Percentiles rank a stretch among this genome's conserved stretches.
Conservation (phyloP, 768 basidiomycete genomes). For the Clitopilus passeckerianus region DNA sequence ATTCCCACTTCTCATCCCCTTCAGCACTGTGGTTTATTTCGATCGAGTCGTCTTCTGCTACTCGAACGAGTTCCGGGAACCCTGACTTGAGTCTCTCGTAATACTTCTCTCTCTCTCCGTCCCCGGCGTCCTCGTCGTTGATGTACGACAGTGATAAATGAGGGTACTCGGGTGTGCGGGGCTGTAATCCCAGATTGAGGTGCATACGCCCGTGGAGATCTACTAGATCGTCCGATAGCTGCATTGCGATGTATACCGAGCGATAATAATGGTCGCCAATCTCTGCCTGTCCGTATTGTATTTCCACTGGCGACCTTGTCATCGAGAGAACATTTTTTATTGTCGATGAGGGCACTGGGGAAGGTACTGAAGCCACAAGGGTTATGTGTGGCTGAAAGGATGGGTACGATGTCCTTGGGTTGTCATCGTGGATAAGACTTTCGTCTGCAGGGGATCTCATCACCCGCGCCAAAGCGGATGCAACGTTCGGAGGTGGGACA, state of each 20-base stretch:
- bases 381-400: background rate
- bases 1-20: conserved; percentile 26
- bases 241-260: conserved; percentile 58
- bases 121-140: conserved; percentile 52
- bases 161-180: conserved; percentile 55
- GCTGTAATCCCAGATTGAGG: conserved; percentile 27
- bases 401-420: conserved; percentile 22
- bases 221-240: conserved; percentile 37
- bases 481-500: background rate
- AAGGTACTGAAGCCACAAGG: background rate
- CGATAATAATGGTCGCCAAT: conserved; percentile 64
- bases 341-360: background rate
- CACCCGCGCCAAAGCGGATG: background rate
- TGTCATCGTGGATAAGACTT: background rate
- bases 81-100: conserved; percentile 32
- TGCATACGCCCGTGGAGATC: conserved; percentile 46
- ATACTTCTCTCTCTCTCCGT: conserved; percentile 44
- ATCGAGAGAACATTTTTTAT: background rate
- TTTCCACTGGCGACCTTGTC: conserved; percentile 3
- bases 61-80: conserved; percentile 24
- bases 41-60: conserved; percentile 11
- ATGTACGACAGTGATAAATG: conserved; percentile 78
- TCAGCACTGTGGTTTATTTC: conserved; percentile 25
- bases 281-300: conserved; percentile 49
- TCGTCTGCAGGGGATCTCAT: background rate